These are phyloP conservation scores for Phaeophleospora eucalypticola DNA, from an alignment of 2,329 filamentous ascomycete species.

Conservation along the genomic window DNA sequence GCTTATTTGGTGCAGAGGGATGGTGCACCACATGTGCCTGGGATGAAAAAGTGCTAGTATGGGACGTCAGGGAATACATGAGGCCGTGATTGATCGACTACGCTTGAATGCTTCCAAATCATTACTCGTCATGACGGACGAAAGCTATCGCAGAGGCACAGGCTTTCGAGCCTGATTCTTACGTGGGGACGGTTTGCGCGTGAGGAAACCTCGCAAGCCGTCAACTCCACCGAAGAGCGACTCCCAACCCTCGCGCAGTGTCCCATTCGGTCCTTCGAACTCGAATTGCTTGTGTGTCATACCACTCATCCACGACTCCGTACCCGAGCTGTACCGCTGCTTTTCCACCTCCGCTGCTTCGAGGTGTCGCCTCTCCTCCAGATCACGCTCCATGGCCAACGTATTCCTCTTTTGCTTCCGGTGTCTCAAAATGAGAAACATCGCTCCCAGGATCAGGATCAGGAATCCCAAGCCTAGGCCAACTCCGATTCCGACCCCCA, in stretches of 20 bases:
- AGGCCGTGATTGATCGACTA: conserved; percentile 24
- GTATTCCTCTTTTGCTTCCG: neutral
- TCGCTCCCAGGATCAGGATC: neutral
- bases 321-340: neutral
- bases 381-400: neutral
- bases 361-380: neutral
- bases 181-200: neutral
- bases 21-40: conserved; percentile 94
- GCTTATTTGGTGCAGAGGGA: conserved; percentile 87
- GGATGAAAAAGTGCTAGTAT: conserved; percentile 87
- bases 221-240: neutral
- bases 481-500: conserved; percentile 4
- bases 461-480: conserved; percentile 7
- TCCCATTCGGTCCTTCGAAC: conserved; percentile 6
- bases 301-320: conserved; percentile 2
- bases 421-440: neutral
- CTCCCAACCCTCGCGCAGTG: conserved; percentile 2
- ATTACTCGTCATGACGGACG: too few relatives aligned
- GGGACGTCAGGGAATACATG: conserved; percentile 76
- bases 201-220: neutral
- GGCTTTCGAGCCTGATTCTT: too few relatives aligned
- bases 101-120: conserved; percentile 5
- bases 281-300: conserved; percentile 8
- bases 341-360: neutral
- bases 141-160: too few relatives aligned